These are phyloP conservation scores for Rhytidhysteron rufulum DNA, from an alignment of 2,329 filamentous ascomycete species.

Conservation along the genomic window DNA sequence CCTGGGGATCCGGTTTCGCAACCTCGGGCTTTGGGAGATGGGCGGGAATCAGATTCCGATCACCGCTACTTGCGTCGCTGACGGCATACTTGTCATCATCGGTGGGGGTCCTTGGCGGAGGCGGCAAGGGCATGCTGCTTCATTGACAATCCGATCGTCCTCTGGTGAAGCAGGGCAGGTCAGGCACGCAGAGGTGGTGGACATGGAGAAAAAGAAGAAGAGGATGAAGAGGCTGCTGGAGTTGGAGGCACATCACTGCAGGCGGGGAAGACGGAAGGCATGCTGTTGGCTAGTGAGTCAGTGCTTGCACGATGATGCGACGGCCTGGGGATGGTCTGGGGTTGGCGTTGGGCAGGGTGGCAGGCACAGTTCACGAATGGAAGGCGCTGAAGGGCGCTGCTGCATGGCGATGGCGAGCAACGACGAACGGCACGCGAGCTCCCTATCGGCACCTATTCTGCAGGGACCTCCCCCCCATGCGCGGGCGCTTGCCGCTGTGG, in stretches of 20 bases:
- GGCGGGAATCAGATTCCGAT: conserved; percentile 6
- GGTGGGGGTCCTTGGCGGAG: conserved; percentile 12
- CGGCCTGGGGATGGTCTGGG: conserved; percentile 10
- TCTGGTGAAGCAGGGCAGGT: neutral
- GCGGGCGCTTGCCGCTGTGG: too few relatives aligned
- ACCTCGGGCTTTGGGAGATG: conserved; percentile 21
- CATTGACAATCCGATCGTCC: conserved; percentile 13
- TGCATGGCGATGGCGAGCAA: too few relatives aligned
- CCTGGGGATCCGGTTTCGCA: conserved; percentile 24
- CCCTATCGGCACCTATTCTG: too few relatives aligned
- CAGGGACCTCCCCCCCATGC: too few relatives aligned
- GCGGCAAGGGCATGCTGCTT: conserved; percentile 22
- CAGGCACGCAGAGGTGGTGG: neutral
- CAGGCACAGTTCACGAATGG: too few relatives aligned
- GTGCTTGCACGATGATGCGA: too few relatives aligned
- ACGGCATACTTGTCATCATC: conserved; percentile 17
- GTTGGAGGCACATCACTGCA: too few relatives aligned
- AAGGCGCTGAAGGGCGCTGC: too few relatives aligned
- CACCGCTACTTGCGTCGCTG: conserved; percentile 1
- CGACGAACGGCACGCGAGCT: too few relatives aligned
- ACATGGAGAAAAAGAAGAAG: conserved; percentile 6
- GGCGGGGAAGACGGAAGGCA: too few relatives aligned
- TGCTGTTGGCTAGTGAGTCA: neutral
- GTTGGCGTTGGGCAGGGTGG: neutral
- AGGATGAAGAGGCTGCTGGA: conserved; percentile 3